Conservation (phyloP, 371 early-diverging fungal genomes). For the Apophysomyces elegans region DNA sequence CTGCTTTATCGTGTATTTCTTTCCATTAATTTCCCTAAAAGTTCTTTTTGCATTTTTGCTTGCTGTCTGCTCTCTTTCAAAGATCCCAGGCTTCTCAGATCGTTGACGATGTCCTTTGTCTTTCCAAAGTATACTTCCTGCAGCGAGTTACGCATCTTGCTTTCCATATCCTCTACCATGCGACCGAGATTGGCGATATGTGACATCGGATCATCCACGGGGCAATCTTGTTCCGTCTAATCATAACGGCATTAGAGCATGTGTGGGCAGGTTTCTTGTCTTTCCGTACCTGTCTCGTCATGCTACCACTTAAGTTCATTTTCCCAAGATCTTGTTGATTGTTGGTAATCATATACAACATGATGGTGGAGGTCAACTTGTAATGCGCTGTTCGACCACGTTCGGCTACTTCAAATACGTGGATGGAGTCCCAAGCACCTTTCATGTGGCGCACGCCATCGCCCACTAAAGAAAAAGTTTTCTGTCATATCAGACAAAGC, state of each 20-base stretch:
- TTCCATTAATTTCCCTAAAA: constrained; percentile 70
- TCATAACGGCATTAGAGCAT: neutral
- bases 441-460: constrained; percentile 72
- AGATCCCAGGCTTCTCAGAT: constrained; percentile 80
- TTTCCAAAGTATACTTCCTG: constrained; percentile 98
- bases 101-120: constrained; percentile 95
- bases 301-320: constrained; percentile 89
- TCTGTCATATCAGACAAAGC: too few species aligned
- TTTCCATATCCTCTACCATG: constrained; percentile 97
- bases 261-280: neutral
- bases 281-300: constrained; percentile 86
- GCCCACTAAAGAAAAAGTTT: constrained; percentile 49
- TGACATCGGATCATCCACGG: constrained; percentile 73
- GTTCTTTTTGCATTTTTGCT: constrained; percentile 72
- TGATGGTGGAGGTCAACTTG: constrained; percentile 93
- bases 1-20: constrained; percentile 30
- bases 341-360: constrained; percentile 86
- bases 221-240: constrained; percentile 75
- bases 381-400: constrained; percentile 86
- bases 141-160: constrained; percentile 91
- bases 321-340: constrained; percentile 67
- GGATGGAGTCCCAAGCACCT: constrained; percentile 99
- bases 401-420: constrained; percentile 91
- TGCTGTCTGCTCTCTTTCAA: constrained; percentile 70
- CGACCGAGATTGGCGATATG: constrained; percentile 95